A percentile compares a stretch with the other conserved stretches of the same genome.
Evolutionary conservation across 495 filamentous ascomycete species (phyloP).

Genomic region (Trichoderma asperelloides): DNA sequence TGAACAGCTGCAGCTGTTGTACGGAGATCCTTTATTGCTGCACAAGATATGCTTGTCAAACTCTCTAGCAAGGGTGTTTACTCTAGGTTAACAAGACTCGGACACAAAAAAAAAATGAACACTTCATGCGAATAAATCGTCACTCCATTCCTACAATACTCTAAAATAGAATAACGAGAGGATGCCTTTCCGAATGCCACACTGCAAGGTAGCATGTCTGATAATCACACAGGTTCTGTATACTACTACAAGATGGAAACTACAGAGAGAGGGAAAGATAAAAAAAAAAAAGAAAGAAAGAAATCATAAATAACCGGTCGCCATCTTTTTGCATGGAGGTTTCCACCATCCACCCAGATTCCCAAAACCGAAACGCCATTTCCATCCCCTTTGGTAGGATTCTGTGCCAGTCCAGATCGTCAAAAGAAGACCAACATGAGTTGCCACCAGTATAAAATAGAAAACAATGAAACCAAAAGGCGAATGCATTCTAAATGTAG

Average conservation of each 20-base stretch:
- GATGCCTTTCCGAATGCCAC: not conserved
- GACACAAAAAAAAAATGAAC: not conserved
- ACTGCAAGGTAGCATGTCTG: not conserved
- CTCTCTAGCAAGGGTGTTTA: too few species aligned
- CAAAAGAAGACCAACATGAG: not conserved
- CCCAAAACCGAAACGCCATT: not conserved
- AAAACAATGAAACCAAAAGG: not conserved
- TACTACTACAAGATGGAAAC: not conserved
- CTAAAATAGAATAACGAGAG: not conserved
- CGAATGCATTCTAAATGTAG: constrained; percentile 6
- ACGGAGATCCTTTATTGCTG: too few species aligned
- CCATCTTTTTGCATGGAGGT: constrained; percentile 1
- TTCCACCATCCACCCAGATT: constrained; percentile 3
- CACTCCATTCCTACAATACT: not conserved
- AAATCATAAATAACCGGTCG: not conserved
- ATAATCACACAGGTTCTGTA: not conserved
- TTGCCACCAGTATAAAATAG: not conserved
- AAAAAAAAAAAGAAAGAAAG: too few species aligned
- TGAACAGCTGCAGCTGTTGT: too few species aligned
- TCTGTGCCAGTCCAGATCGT: not conserved
- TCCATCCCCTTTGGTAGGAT: not conserved
- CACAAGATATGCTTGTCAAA: too few species aligned
- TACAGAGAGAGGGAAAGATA: not conserved
- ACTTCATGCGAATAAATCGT: not conserved
- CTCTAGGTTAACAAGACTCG: too few species aligned